A percentile compares a stretch with the other conserved stretches of the same genome.
phyloP scores from a whole-genome alignment of 23 red algal species.

The Cyanidium caldarium region DNA sequence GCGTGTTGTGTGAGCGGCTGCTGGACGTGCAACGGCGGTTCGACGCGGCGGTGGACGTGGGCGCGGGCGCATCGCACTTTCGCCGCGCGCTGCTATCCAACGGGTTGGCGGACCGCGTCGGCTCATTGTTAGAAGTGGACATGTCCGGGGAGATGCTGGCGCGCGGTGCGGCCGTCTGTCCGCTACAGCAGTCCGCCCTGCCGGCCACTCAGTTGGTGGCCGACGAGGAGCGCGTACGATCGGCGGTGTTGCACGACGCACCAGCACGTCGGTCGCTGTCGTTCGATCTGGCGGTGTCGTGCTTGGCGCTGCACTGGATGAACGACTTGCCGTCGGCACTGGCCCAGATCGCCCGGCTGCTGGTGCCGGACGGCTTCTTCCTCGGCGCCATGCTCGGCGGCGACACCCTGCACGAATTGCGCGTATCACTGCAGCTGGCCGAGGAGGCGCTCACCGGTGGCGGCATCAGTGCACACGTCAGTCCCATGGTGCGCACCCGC shows the following conservation, averaged over 20 bases:
- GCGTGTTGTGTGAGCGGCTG: slow-evolving; percentile 33
- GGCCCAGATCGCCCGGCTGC: not conserved
- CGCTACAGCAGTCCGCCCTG: not conserved
- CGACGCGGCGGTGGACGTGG: slow-evolving; percentile 42
- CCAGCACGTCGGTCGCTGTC: not conserved
- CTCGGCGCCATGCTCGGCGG: slow-evolving; percentile 74
- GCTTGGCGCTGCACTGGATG: slow-evolving; percentile 69
- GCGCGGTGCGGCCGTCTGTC: not conserved
- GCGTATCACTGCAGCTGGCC: slow-evolving; percentile 60
- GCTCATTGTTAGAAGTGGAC: slow-evolving; percentile 11
- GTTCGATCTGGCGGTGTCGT: slow-evolving; percentile 53
- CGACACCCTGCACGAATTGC: slow-evolving; percentile 62
- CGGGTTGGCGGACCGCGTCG: not conserved
- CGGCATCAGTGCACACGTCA: slow-evolving; percentile 31
- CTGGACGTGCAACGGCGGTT: slow-evolving; percentile 50
- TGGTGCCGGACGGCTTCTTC: slow-evolving; percentile 73
- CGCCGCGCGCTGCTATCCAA: slow-evolving; percentile 23
- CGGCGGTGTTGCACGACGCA: not conserved
- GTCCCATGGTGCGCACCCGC: slow-evolving; percentile 46
- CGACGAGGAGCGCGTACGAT: not conserved
- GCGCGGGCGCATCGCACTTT: slow-evolving; percentile 53
- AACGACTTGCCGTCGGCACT: slow-evolving; percentile 66
- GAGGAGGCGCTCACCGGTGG: slow-evolving; percentile 42
- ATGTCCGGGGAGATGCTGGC: slow-evolving; percentile 9
- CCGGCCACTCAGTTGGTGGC: not conserved